Evolutionary conservation across 2,329 filamentous ascomycete genomes (phyloP).

Genomic region (Ophiostoma australiae): DNA sequence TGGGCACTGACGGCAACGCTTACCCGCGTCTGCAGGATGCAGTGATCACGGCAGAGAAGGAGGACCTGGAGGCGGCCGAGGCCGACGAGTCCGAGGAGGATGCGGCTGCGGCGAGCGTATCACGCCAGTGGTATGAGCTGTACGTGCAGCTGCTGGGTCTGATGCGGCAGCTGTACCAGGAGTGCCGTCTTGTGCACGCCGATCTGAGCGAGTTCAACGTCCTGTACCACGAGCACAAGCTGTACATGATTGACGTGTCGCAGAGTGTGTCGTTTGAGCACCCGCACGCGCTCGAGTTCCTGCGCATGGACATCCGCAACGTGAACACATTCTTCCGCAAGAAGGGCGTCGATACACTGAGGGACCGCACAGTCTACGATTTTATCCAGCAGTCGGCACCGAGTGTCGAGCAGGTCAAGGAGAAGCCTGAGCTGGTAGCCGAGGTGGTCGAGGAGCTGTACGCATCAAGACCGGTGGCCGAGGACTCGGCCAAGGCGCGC

Average conservation of each 20-base stretch:
- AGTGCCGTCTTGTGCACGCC: constrained; percentile 86
- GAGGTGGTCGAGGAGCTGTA: constrained; percentile 64
- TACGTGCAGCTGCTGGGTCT: constrained; percentile 81
- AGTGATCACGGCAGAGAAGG: constrained; percentile 47
- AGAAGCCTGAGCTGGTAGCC: constrained; percentile 51
- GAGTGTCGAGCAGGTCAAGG: constrained; percentile 42
- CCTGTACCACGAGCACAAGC: constrained; percentile 73
- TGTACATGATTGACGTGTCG: constrained; percentile 96
- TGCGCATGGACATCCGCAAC: constrained; percentile 99
- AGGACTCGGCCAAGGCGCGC: constrained; percentile 33
- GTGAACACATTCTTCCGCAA: constrained; percentile 86
- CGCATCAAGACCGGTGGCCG: constrained; percentile 46
- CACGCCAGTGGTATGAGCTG: constrained; percentile 65
- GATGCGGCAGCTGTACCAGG: constrained; percentile 91
- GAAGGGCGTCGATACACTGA: constrained; percentile 74
- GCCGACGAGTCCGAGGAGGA: constrained; percentile 16
- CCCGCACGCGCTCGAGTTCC: constrained; percentile 82
- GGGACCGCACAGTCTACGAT: constrained; percentile 74
- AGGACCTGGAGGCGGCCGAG: constrained; percentile 56
- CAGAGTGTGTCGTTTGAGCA: constrained; percentile 97
- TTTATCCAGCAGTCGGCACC: constrained; percentile 63
- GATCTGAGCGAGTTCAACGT: constrained; percentile 99
- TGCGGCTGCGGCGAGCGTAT: constrained; percentile 19
- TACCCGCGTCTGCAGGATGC: constrained; percentile 87
- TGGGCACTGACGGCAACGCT: constrained; percentile 82